These are phyloP conservation scores for Penicillium rolfsii DNA, from an alignment of 2,329 filamentous ascomycete species.

Conservation along the genomic window DNA sequence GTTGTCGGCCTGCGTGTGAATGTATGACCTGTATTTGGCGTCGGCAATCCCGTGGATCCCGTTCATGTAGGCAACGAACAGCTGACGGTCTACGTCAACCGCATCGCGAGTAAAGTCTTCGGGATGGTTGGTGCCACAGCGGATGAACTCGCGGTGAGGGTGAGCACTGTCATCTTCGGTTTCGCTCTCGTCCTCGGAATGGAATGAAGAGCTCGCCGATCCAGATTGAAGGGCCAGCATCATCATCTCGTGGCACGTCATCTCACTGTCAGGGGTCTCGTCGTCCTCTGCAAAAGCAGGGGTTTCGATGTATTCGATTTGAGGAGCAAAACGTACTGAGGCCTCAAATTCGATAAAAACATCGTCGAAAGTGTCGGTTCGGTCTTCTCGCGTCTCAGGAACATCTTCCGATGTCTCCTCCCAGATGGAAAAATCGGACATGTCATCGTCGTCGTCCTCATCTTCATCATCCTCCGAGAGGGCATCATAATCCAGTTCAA, in stretches of 20 bases:
- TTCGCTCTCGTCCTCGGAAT: constrained; percentile 24
- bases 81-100: constrained; percentile 43
- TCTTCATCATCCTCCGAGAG: constrained; percentile 32
- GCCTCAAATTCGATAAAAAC: constrained; percentile 44
- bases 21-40: constrained; percentile 38
- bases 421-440: constrained; percentile 38
- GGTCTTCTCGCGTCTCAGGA: constrained; percentile 36
- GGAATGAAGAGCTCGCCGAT: constrained; percentile 23
- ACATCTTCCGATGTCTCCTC: constrained; percentile 35
- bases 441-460: constrained; percentile 36
- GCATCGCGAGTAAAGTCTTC: constrained; percentile 44
- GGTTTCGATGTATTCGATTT: constrained; percentile 41
- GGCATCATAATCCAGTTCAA: constrained; percentile 35
- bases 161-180: constrained; percentile 19
- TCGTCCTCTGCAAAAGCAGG: constrained; percentile 33
- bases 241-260: constrained; percentile 49
- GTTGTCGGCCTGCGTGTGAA: constrained; percentile 40
- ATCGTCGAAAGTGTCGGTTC: constrained; percentile 40
- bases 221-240: constrained; percentile 36
- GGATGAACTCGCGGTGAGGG: constrained; percentile 24
- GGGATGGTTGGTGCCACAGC: constrained; percentile 29
- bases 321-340: constrained; percentile 40
- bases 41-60: constrained; percentile 44
- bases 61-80: constrained; percentile 49
- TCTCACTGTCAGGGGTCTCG: constrained; percentile 28